Percentiles rank a stretch among this genome's conserved stretches.
Conservation (phyloP, 2,329 filamentous ascomycete species). For the Cephalotrichum gorgonifer region DNA sequence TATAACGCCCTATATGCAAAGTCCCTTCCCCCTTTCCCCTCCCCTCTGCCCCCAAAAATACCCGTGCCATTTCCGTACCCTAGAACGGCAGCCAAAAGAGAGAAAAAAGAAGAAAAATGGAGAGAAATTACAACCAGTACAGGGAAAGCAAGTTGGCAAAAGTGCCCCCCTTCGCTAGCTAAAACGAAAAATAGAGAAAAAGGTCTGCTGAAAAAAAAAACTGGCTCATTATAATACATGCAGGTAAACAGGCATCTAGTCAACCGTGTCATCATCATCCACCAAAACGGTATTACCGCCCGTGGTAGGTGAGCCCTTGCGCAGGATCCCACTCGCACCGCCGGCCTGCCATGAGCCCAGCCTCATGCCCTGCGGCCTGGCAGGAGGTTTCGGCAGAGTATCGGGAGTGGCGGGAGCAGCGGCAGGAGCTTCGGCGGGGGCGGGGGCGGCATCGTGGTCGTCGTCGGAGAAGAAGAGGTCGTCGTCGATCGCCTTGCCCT, state of each 20-base stretch:
- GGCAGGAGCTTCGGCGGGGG: conserved; percentile 10
- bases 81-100: not conserved
- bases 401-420: conserved; percentile 7
- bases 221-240: not conserved
- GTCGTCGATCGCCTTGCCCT: conserved; percentile 27
- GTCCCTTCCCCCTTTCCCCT: no score
- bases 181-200: not conserved
- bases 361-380: conserved; percentile 15
- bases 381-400: conserved; percentile 31
- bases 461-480: conserved; percentile 24
- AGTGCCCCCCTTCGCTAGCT: no score
- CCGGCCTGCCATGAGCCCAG: conserved; percentile 20
- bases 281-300: conserved; percentile 9
- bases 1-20: no score
- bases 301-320: conserved; percentile 20
- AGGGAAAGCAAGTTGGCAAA: no score
- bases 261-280: conserved; percentile 5
- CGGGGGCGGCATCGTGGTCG: conserved; percentile 25
- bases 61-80: no score
- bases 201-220: not conserved
- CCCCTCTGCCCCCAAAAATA: no score
- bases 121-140: not conserved
- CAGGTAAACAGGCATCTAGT: no score
- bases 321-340: conserved; percentile 31
- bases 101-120: not conserved